phyloP scores from a whole-genome alignment of 805 yeast species.

The Starmerella sirachaensis region DNA sequence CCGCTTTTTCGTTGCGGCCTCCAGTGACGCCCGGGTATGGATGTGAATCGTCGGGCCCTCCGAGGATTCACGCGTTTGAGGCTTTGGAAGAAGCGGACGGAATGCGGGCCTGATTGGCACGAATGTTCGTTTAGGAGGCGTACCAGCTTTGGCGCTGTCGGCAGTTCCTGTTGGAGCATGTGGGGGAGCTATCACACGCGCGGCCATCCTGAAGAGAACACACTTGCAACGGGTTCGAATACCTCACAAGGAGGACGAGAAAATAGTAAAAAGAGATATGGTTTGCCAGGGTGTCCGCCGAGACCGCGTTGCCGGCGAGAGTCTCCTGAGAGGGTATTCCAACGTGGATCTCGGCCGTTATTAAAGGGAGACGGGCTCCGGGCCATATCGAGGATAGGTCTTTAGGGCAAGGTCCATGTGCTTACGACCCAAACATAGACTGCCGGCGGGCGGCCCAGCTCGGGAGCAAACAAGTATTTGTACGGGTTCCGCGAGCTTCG shows the following conservation, averaged over 20 bases:
- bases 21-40: slow-evolving; percentile 14
- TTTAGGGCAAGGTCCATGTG: no score
- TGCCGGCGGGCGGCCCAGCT: no score
- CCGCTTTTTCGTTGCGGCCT: slow-evolving; percentile 9
- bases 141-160: not conserved
- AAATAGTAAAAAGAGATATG: slow-evolving; percentile 6
- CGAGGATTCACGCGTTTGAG: slow-evolving; percentile 13
- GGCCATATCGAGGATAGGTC: no score
- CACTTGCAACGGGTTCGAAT: not conserved
- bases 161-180: slow-evolving; percentile 1
- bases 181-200: slow-evolving; percentile 1
- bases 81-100: slow-evolving; percentile 29
- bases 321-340: no score
- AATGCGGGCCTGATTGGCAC: slow-evolving; percentile 29
- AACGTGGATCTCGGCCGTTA: no score
- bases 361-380: no score
- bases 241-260: not conserved
- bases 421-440: no score
- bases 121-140: slow-evolving; percentile 13
- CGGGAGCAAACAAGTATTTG: no score
- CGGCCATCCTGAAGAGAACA: slow-evolving; percentile 3
- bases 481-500: no score
- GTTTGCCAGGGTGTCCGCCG: no score
- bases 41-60: slow-evolving; percentile 9
- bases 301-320: no score